Evolutionary conservation across 495 filamentous ascomycete species (phyloP), one percentile per base, ranked within the genome.

Genomic region (Podospora pseudocomata): DNA sequence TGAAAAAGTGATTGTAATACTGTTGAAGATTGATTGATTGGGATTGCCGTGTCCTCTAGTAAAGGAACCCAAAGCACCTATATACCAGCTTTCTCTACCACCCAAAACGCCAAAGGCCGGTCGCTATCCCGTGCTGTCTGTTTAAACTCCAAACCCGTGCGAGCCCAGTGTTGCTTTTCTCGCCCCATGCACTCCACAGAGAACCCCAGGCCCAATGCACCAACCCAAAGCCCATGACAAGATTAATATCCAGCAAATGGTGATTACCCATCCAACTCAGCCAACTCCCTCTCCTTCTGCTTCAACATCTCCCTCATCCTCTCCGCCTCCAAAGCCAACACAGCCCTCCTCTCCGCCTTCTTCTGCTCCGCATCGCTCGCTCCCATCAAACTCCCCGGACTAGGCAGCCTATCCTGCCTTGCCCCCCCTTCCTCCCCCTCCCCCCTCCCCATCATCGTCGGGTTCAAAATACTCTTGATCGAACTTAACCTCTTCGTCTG

Each of bases 401-500:
- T 83, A 16, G 77, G 79, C 2, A 74, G 73, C 34, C 73, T 75
- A 74, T 72, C 76, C 54, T 34, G 71, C 61, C 9, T 75, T 73
- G n/a, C 77, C 70, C 64, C 19, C 13, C 65, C 71, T 0, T 78
- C 74, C 23, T 72, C 69, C 15, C 30, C 66, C 57, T 64, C 69
- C 1, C 70, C 70, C 58, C 68, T 76, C 15, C 67, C 64, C 20
- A 71, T 72, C 19, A 71, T 72, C 9, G 81, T 68, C n/a, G 87
- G 88, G 68, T 94, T 94, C 30, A 96, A 80, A 58, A 96, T 90
- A 3, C 91, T 92, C 39, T 88, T 92, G 61, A 95, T 95, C 2
- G 90, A 93, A 61, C 88, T 90, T 1, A 93, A 78, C 4, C 92
- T 86, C 63, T 89, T 89, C 2, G 83, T 72, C 56, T 76, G 74